Percentiles rank a stretch among this genome's conserved stretches.
Conservation (phyloP, 2,329 filamentous ascomycete genomes). For the Cytospora piceicola region DNA sequence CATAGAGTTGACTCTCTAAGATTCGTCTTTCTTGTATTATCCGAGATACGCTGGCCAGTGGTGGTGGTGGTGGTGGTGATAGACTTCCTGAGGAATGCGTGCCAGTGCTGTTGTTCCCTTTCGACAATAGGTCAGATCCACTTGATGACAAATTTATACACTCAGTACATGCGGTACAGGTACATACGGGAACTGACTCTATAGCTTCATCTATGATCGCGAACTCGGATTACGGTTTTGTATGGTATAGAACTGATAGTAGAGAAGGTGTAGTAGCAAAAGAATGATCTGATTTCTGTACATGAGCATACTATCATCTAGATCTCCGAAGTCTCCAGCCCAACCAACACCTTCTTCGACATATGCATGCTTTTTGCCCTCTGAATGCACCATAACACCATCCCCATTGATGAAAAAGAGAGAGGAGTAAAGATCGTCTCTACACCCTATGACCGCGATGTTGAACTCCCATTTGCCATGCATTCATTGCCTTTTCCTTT, state of each 20-base stretch:
- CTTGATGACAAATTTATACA: background rate
- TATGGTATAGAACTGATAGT: background rate
- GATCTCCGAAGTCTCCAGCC: background rate
- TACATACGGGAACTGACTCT: background rate
- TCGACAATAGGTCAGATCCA: background rate
- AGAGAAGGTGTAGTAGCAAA: background rate
- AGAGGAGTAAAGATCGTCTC: background rate
- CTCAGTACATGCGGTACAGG: no score
- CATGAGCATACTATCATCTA: background rate
- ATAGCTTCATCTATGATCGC: background rate
- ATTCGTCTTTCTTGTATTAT: background rate
- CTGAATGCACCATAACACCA: no score
- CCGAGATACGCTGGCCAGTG: background rate
- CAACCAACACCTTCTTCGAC: no score
- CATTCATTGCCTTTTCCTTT: background rate
- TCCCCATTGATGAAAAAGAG: background rate
- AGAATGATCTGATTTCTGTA: no score
- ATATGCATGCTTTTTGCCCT: no score
- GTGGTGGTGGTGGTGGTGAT: background rate
- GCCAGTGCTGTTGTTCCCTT: background rate
- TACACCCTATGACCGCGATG: background rate
- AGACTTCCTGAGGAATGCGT: no score
- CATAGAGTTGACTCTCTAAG: background rate
- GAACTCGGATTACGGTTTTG: no score
- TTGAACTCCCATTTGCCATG: constrained; percentile 1